These are phyloP conservation scores for Leucosporidium scottii DNA, from an alignment of 768 basidiomycete species.

Conservation along the genomic window DNA sequence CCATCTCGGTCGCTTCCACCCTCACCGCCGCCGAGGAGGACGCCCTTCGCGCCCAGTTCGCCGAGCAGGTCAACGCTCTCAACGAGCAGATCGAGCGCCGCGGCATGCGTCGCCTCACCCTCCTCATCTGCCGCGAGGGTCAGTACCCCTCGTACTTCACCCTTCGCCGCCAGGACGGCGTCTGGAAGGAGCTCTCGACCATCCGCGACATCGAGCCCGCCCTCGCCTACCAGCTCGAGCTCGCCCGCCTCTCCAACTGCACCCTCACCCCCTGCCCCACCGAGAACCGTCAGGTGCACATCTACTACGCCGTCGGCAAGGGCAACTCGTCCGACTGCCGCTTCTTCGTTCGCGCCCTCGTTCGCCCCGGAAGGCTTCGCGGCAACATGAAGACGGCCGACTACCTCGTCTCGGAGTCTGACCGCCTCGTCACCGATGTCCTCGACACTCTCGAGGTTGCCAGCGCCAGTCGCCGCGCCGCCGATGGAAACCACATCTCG, in stretches of 20 bases:
- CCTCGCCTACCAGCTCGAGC: slow-evolving; percentile 92
- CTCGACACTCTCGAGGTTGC: slow-evolving; percentile 93
- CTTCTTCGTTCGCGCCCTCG: slow-evolving; percentile 94
- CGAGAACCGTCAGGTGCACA: slow-evolving; percentile 91
- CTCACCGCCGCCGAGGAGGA: slow-evolving; percentile 62
- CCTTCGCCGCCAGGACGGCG: slow-evolving; percentile 60
- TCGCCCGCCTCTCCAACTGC: slow-evolving; percentile 92
- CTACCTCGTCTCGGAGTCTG: slow-evolving; percentile 97
- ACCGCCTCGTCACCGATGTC: slow-evolving; percentile 86
- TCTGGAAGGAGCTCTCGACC: slow-evolving; percentile 88
- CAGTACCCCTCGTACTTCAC: slow-evolving; percentile 95
- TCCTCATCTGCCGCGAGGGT: slow-evolving; percentile 81
- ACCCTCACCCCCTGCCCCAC: slow-evolving; percentile 93
- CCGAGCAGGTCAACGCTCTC: slow-evolving; percentile 63
- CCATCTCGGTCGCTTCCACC: slow-evolving; percentile 67
- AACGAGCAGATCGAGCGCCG: slow-evolving; percentile 57
- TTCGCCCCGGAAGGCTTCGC: slow-evolving; percentile 88
- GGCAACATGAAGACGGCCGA: slow-evolving; percentile 91
- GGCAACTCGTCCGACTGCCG: slow-evolving; percentile 97
- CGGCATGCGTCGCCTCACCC: slow-evolving; percentile 84
- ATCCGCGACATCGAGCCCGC: slow-evolving; percentile 99
- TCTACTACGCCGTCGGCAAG: slow-evolving; percentile 81
- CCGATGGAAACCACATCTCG: slow-evolving; percentile 97
- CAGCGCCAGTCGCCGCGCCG: slow-evolving; percentile 76
- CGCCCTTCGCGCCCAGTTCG: slow-evolving; percentile 64